Conservation (phyloP, 2,329 filamentous ascomycete genomes). For the Pestalotiopsis sp. region DNA sequence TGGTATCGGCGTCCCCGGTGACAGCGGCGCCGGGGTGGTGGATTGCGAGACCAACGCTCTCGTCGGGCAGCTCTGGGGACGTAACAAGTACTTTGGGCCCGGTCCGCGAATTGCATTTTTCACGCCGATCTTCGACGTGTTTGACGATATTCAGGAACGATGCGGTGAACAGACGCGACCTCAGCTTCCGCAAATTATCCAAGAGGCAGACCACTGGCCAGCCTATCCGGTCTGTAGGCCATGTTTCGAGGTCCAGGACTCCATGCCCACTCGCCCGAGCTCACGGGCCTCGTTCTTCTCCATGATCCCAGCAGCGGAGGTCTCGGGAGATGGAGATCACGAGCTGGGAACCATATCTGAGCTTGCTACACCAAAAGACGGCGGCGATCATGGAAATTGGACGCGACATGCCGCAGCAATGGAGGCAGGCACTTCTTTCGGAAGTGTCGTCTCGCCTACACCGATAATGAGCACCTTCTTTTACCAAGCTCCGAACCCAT, state of each 20-base stretch:
- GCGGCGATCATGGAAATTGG: slow-evolving; percentile 29
- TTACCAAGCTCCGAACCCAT: slow-evolving; percentile 28
- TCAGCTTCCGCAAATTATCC: slow-evolving; percentile 42
- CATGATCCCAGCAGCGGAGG: slow-evolving; percentile 39
- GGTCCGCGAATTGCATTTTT: slow-evolving; percentile 46
- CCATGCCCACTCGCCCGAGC: slow-evolving; percentile 44
- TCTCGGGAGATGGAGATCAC: slow-evolving; percentile 37
- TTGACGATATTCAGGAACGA: slow-evolving; percentile 49
- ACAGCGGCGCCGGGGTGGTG: slow-evolving; percentile 48
- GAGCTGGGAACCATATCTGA: slow-evolving; percentile 46
- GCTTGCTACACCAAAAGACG: slow-evolving; percentile 42
- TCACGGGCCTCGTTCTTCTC: slow-evolving; percentile 44
- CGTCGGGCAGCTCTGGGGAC: slow-evolving; percentile 47
- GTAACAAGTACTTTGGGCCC: slow-evolving; percentile 45
- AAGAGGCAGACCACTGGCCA: slow-evolving; percentile 43
- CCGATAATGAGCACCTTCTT: slow-evolving; percentile 27
- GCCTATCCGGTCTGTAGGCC: slow-evolving; percentile 42
- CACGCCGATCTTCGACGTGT: slow-evolving; percentile 46
- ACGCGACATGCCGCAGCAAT: slow-evolving; percentile 37
- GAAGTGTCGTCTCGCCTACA: slow-evolving; percentile 29
- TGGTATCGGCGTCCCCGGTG: slow-evolving; percentile 47
- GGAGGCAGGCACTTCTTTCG: slow-evolving; percentile 37
- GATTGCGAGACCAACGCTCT: slow-evolving; percentile 41
- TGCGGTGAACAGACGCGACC: slow-evolving; percentile 43
- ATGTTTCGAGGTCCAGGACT: slow-evolving; percentile 44